Percentiles rank a stretch among this genome's conserved stretches.
Evolutionary conservation across 768 basidiomycete genomes (phyloP).

Genomic region (Phanerochaete sordida): DNA sequence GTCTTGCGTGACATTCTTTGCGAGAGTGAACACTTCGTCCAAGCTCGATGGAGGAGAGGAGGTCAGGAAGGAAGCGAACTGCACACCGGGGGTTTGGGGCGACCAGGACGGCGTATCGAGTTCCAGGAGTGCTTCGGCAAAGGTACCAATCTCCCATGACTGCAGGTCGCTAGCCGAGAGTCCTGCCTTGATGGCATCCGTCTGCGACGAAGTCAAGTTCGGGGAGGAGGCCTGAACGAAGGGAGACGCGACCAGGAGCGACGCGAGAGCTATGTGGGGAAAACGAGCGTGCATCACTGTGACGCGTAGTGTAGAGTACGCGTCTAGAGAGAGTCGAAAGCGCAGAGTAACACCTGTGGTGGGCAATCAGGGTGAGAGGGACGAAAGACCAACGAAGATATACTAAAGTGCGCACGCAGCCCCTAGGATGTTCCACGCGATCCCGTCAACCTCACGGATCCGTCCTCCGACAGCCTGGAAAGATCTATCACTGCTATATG

Average conservation of each 20-base stretch:
- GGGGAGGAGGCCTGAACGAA: not conserved
- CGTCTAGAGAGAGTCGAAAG: not conserved
- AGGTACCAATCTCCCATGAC: slow-evolving; percentile 55
- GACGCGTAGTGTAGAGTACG: not conserved
- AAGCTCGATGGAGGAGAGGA: slow-evolving; percentile 33
- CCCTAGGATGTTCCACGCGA: not conserved
- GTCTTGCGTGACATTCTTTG: slow-evolving; percentile 42
- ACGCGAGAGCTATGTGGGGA: not conserved
- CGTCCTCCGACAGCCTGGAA: not conserved
- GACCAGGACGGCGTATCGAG: slow-evolving; percentile 42
- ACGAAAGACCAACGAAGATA: not conserved
- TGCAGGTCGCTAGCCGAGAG: slow-evolving; percentile 28
- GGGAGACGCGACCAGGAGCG: not conserved
- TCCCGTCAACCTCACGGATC: not conserved
- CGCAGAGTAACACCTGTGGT: not conserved
- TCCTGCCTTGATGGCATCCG: not conserved
- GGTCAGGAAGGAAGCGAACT: slow-evolving; percentile 21
- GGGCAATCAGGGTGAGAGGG: not conserved
- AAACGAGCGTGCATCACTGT: not conserved
- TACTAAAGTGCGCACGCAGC: not conserved
- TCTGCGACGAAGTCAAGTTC: not conserved
- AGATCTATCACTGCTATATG: not conserved
- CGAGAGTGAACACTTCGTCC: slow-evolving; percentile 54
- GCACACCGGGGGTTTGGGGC: slow-evolving; percentile 31
- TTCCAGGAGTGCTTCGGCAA: slow-evolving; percentile 49